These are phyloP conservation scores for Metschnikowia sp. DNA, from an alignment of 805 yeast genomes.

Conservation along the genomic window DNA sequence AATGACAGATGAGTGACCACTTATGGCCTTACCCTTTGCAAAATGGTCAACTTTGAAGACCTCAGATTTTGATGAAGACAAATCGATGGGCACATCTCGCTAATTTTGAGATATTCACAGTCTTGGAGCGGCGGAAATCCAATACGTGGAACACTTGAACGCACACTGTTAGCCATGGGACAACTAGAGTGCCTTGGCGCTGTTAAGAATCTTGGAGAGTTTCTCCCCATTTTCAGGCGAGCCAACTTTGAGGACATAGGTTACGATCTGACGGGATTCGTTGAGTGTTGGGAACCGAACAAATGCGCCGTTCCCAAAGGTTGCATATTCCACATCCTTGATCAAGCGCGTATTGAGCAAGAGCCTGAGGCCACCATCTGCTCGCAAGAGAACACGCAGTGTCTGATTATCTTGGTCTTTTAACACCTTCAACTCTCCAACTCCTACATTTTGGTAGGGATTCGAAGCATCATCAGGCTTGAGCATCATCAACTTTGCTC, in stretches of 20 bases:
- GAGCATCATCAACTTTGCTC: constrained; percentile 67
- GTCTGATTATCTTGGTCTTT: constrained; percentile 58
- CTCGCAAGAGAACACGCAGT: constrained; percentile 71
- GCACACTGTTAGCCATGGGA: background rate
- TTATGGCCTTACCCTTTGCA: no score
- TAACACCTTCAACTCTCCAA: constrained; percentile 78
- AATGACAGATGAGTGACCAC: no score
- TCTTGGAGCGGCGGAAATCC: no score
- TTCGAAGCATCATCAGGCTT: constrained; percentile 45
- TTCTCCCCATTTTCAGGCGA: constrained; percentile 64
- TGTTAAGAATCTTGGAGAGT: constrained; percentile 36
- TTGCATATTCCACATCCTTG: constrained; percentile 55
- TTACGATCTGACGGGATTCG: constrained; percentile 46
- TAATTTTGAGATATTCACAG: no score
- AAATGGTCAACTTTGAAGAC: no score
- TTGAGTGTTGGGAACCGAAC: constrained; percentile 66
- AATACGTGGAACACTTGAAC: background rate
- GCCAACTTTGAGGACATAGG: constrained; percentile 75
- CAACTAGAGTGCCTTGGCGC: constrained; percentile 17
- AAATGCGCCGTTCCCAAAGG: constrained; percentile 61
- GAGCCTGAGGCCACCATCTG: constrained; percentile 84
- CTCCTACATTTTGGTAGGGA: constrained; percentile 64
- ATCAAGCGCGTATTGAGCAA: constrained; percentile 64
- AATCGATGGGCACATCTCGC: no score
- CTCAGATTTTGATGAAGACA: no score